A percentile compares a stretch with the other conserved stretches of the same genome.
phyloP scores from a whole-genome alignment of 495 filamentous ascomycete species.

The Xylaria acuta region DNA sequence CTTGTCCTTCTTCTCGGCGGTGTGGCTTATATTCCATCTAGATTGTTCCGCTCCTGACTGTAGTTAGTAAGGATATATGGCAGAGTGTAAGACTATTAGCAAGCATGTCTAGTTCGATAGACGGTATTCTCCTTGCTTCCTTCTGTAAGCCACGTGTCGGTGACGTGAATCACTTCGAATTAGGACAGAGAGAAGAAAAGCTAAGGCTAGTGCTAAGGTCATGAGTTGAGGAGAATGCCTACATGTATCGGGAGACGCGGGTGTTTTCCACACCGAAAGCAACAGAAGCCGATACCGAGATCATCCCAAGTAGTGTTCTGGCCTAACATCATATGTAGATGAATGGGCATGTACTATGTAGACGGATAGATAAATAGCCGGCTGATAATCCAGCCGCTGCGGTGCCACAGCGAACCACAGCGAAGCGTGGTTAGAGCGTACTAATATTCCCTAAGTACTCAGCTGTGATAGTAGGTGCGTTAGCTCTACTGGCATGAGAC shows the following conservation, averaged over 20 bases:
- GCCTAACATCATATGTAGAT: neutral
- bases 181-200: neutral
- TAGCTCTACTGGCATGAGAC: neutral
- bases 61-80: neutral
- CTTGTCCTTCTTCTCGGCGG: neutral
- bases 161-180: neutral
- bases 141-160: neutral
- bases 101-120: neutral
- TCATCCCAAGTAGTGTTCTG: neutral
- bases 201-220: conserved; percentile 10
- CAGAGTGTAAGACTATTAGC: neutral
- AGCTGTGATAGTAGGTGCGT: neutral
- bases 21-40: neutral
- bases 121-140: neutral
- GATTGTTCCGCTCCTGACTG: no score
- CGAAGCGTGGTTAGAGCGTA: neutral
- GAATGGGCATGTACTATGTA: neutral
- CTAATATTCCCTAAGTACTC: neutral
- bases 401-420: neutral
- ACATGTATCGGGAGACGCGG: neutral
- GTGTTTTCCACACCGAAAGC: neutral
- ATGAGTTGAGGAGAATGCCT: neutral
- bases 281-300: neutral
- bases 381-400: neutral
- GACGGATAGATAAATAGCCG: neutral